These are phyloP conservation scores for Helotiales sp. DNA, from an alignment of 2,329 filamentous ascomycete genomes.

Conservation along the genomic window DNA sequence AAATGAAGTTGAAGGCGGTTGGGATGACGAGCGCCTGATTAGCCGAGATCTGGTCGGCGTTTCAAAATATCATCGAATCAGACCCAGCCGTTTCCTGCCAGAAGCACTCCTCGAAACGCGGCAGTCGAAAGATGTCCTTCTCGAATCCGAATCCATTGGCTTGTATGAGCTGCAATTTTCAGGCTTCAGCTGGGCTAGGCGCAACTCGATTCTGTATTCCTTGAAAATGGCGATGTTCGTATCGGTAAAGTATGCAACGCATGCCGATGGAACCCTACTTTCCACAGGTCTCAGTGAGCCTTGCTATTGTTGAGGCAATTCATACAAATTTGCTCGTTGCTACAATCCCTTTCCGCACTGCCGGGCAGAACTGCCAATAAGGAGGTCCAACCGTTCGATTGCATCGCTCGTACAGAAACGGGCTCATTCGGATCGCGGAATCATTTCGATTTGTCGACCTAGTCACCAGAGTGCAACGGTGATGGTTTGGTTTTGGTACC, in stretches of 20 bases:
- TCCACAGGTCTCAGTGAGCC: not conserved
- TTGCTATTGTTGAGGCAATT: not conserved
- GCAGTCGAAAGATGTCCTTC: not conserved
- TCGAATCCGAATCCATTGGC: not conserved
- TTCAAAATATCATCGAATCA: conserved; percentile 21
- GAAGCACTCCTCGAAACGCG: conserved; percentile 23
- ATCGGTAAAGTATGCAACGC: not conserved
- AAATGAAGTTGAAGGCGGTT: not conserved
- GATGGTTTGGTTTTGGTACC: not conserved
- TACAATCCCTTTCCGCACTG: not conserved
- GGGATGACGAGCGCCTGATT: conserved; percentile 11
- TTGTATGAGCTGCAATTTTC: not conserved
- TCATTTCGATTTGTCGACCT: not conserved
- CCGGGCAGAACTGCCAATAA: not conserved
- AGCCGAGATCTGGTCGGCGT: conserved; percentile 15
- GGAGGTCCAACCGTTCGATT: conserved; percentile 9
- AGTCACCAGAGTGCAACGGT: not conserved
- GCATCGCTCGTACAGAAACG: not conserved
- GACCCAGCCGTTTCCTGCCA: conserved; percentile 17
- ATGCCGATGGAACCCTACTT: not conserved
- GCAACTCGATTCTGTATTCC: not conserved
- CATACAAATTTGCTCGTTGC: conserved; percentile 2
- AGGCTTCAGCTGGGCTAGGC: not conserved
- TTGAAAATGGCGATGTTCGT: not conserved
- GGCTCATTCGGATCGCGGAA: not conserved